These are phyloP conservation scores for Trematosphaeria pertusa DNA, from an alignment of 2,329 filamentous ascomycete genomes.

Conservation along the genomic window DNA sequence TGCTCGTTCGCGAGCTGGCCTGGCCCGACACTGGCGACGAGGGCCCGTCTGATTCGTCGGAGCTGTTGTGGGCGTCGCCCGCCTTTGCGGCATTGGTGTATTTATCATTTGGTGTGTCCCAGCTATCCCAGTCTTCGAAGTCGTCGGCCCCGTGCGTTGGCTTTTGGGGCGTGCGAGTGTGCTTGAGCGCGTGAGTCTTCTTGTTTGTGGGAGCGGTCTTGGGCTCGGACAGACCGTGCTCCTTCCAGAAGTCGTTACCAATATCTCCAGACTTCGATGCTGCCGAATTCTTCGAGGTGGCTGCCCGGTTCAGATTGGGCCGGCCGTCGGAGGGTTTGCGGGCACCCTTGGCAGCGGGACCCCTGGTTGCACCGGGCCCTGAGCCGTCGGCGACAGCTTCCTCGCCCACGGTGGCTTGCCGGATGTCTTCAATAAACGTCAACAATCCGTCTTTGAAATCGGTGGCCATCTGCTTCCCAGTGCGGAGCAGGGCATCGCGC, in stretches of 20 bases:
- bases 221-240: slow-evolving; percentile 50
- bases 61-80: slow-evolving; percentile 45
- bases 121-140: slow-evolving; percentile 62
- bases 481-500: slow-evolving; percentile 47
- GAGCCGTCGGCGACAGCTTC: slow-evolving; percentile 69
- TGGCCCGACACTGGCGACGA: slow-evolving; percentile 49
- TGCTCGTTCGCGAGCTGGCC: slow-evolving; percentile 62
- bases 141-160: slow-evolving; percentile 51
- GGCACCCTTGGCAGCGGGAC: slow-evolving; percentile 32
- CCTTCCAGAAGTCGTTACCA: slow-evolving; percentile 53
- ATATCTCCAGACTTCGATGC: slow-evolving; percentile 42
- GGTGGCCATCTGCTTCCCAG: slow-evolving; percentile 78
- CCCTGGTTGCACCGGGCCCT: slow-evolving; percentile 34
- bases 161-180: slow-evolving; percentile 46
- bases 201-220: slow-evolving; percentile 45
- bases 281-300: slow-evolving; percentile 39
- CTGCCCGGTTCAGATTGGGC: slow-evolving; percentile 37
- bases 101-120: slow-evolving; percentile 58
- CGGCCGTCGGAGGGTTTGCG: slow-evolving; percentile 40
- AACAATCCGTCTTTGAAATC: slow-evolving; percentile 89
- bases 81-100: slow-evolving; percentile 43
- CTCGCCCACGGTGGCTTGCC: slow-evolving; percentile 94
- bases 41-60: slow-evolving; percentile 58
- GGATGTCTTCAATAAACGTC: slow-evolving; percentile 94
- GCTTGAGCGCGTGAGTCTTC: slow-evolving; percentile 48